Evolutionary conservation across 2,329 filamentous ascomycete species (phyloP).

Genomic region (Colletotrichum musae): DNA sequence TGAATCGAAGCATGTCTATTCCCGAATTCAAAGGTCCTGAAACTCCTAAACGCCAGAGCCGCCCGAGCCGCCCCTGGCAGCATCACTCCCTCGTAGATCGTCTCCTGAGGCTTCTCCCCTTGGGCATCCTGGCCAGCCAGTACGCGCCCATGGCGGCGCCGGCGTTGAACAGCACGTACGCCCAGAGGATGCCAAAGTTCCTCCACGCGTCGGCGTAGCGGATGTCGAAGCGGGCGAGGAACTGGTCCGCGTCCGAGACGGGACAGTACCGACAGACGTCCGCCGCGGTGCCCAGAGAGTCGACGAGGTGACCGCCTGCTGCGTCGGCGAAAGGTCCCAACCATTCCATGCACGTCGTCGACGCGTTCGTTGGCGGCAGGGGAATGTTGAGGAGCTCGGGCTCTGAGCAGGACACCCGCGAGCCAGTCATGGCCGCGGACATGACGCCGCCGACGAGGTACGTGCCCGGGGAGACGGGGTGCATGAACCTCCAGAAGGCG

Average conservation of each 20-base stretch:
- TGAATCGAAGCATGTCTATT: too few species aligned
- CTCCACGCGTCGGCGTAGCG: constrained; percentile 65
- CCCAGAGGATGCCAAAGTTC: constrained; percentile 68
- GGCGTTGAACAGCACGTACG: constrained; percentile 65
- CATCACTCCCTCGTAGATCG: background rate
- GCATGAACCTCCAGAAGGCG: constrained; percentile 80
- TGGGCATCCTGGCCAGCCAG: constrained; percentile 56
- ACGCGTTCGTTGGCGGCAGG: constrained; percentile 55
- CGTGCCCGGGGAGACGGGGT: constrained; percentile 76
- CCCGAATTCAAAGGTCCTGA: too few species aligned
- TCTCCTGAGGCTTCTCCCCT: background rate
- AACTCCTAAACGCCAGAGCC: too few species aligned
- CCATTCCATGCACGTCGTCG: constrained; percentile 67
- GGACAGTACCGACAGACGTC: constrained; percentile 61
- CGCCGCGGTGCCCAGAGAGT: constrained; percentile 53
- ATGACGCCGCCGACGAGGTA: constrained; percentile 78
- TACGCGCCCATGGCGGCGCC: constrained; percentile 63
- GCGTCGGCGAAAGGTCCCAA: constrained; percentile 57
- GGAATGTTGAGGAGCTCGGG: constrained; percentile 69
- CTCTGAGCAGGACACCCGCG: constrained; percentile 43
- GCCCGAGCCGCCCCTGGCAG: too few species aligned
- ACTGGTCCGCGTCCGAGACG: constrained; percentile 53
- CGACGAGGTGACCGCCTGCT: constrained; percentile 63
- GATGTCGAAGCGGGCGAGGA: constrained; percentile 56
- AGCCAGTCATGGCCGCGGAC: constrained; percentile 43